These are phyloP conservation scores for Blakeslea trispora DNA, from an alignment of 371 early-diverging fungal species.

Conservation along the genomic window DNA sequence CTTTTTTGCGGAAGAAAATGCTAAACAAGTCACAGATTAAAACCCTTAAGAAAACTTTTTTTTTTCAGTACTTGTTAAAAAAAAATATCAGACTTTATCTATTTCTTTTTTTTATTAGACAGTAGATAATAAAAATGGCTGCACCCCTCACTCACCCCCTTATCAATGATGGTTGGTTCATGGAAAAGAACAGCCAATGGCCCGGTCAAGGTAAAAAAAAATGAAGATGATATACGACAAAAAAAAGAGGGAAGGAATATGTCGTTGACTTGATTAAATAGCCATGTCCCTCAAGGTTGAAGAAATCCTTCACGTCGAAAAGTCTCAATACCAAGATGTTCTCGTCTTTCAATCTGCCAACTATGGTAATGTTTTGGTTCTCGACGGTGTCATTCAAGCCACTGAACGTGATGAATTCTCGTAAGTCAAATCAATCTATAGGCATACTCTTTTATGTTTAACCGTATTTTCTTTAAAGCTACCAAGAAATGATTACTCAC, in stretches of 20 bases:
- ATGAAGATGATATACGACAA: too few relatives aligned
- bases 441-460: neutral
- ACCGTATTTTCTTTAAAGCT: conserved; percentile 38
- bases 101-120: conserved; percentile 2
- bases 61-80: too few relatives aligned
- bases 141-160: conserved; percentile 79
- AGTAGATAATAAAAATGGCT: conserved; percentile 33
- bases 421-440: conserved; percentile 60
- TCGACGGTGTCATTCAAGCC: conserved; percentile 96
- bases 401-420: conserved; percentile 98
- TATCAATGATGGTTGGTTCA: conserved; percentile 95
- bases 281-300: conserved; percentile 94
- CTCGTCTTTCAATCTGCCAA: conserved; percentile 92
- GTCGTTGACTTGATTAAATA: conserved; percentile 23
- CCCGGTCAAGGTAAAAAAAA: conserved; percentile 86
- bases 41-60: too few relatives aligned
- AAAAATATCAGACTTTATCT: too few relatives aligned
- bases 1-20: too few relatives aligned
- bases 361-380: conserved; percentile 95
- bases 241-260: neutral
- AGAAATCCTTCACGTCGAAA: conserved; percentile 91
- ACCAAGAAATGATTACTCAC: conserved; percentile 99
- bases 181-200: conserved; percentile 92
- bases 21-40: too few relatives aligned
- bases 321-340: conserved; percentile 94